These are phyloP conservation scores for Babesia sp. DNA, from an alignment of 169 alveolate genomes.

Conservation along the genomic window DNA sequence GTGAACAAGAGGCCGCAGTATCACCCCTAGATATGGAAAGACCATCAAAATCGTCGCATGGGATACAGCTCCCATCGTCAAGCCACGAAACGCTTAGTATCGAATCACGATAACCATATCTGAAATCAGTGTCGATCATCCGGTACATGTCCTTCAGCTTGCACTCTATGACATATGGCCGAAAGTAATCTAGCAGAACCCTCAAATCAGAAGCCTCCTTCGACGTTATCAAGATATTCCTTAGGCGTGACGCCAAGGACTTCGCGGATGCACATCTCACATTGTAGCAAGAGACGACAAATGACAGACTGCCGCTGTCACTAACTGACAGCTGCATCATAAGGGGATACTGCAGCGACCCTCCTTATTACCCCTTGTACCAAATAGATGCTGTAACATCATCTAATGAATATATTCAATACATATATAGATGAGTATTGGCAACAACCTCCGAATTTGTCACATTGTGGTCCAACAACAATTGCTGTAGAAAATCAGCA, in stretches of 20 bases:
- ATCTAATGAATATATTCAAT: too few species aligned
- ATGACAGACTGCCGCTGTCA: slow-evolving; percentile 7
- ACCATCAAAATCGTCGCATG: background rate
- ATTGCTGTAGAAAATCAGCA: too few species aligned
- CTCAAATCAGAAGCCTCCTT: slow-evolving; percentile 17
- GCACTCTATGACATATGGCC: slow-evolving; percentile 7
- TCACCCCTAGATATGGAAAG: background rate
- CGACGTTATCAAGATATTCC: background rate
- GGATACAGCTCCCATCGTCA: background rate
- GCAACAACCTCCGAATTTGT: too few species aligned
- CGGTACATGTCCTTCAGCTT: background rate
- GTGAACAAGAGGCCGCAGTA: background rate
- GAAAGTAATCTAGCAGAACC: background rate
- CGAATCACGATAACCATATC: background rate
- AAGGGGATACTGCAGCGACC: background rate
- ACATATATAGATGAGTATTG: too few species aligned
- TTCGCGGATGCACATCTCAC: slow-evolving; percentile 4
- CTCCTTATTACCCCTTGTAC: background rate
- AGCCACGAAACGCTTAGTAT: slow-evolving; percentile 16
- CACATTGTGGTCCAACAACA: too few species aligned
- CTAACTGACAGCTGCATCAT: slow-evolving; percentile 14
- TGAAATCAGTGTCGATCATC: background rate
- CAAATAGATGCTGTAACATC: too few species aligned
- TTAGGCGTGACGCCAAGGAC: slow-evolving; percentile 9
- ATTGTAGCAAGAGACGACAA: slow-evolving; percentile 15